Conservation (phyloP, 345 rosid genomes). For the Citrus trifoliata region DNA sequence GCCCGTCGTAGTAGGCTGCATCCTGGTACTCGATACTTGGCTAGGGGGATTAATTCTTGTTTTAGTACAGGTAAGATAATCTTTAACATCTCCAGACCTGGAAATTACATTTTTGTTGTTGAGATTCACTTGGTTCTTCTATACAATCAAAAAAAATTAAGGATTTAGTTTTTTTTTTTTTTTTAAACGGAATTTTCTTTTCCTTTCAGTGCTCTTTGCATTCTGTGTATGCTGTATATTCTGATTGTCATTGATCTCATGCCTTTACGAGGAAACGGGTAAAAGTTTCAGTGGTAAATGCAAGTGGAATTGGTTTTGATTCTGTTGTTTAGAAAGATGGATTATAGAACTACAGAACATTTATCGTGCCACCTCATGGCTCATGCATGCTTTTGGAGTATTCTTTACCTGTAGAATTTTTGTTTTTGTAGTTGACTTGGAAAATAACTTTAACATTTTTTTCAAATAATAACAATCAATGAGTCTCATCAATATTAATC, state of each 20-base stretch:
- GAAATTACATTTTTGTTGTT: background rate
- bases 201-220: background rate
- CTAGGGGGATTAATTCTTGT: conserved; percentile 97
- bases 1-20: conserved; percentile 98
- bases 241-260: background rate
- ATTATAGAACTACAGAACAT: background rate
- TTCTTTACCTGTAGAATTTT: background rate
- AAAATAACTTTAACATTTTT: background rate
- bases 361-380: background rate
- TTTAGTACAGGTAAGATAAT: conserved; percentile 79
- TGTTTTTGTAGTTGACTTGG: background rate
- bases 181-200: background rate
- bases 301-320: background rate
- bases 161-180: background rate
- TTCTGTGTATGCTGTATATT: background rate
- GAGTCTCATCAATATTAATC: background rate
- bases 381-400: background rate
- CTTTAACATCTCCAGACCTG: conserved; percentile 4
- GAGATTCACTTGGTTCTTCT: background rate
- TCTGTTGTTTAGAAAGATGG: background rate
- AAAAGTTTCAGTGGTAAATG: background rate
- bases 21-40: conserved; percentile 98
- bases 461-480: background rate
- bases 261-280: background rate
- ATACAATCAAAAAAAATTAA: background rate